Percentiles rank a stretch among this genome's conserved stretches.
Conservation (phyloP, 1,284 basidiomycete genomes). For the Ganoderma meredithae region DNA sequence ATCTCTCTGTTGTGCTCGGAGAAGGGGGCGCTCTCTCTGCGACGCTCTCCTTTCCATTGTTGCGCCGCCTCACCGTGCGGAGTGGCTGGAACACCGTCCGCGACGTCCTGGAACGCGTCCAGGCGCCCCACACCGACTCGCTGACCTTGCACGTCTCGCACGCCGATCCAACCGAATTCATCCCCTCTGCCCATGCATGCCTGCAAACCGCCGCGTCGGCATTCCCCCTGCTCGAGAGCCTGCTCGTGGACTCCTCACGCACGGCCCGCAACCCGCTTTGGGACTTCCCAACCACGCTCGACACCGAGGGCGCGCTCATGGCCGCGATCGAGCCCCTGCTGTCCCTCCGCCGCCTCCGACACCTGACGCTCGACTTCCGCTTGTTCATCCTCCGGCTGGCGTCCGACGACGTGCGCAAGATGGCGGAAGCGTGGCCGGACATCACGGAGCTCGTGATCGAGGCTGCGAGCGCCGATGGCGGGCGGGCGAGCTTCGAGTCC, state of each 20-base stretch:
- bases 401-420: neutral
- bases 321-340: neutral
- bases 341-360: neutral
- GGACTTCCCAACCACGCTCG: neutral
- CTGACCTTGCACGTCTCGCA: neutral
- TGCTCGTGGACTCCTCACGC: neutral
- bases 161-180: neutral
- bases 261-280: too few relatives aligned
- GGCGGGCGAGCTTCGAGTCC: slow-evolving; percentile 12
- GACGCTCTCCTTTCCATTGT: neutral
- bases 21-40: neutral
- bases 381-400: neutral
- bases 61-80: neutral
- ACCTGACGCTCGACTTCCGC: neutral
- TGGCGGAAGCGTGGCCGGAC: slow-evolving; percentile 14
- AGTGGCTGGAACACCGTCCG: neutral
- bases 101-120: neutral
- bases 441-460: slow-evolving; percentile 8
- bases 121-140: neutral
- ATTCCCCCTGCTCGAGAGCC: neutral
- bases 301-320: neutral
- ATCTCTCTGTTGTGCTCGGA: neutral
- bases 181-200: neutral
- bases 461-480: neutral
- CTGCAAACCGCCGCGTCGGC: neutral